Evolutionary conservation across 2,329 filamentous ascomycete species (phyloP), one percentile per base, ranked within the genome.

Genomic region (Fusarium staphyleae): DNA sequence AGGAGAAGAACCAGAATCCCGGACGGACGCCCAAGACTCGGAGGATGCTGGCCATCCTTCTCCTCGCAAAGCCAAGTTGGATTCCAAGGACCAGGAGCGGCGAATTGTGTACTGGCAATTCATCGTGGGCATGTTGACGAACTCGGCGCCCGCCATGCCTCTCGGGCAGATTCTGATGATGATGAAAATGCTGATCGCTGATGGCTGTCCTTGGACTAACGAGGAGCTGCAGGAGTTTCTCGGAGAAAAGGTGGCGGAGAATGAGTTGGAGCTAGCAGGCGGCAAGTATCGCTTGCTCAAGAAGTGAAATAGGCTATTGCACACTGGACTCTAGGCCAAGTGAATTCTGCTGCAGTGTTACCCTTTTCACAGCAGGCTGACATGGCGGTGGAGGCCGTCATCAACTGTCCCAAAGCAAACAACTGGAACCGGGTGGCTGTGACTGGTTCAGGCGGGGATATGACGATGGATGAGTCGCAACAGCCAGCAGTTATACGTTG

Each of bases 61-160:
- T 16, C 78, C 78, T 18, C 81, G 78, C 5, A 81, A 86, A 62
- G 74, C 78, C 44, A 80, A 77, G 55, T 75, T 89, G 26, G 82
- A 88, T 16, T 81, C 85, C 60, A 88, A 90, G 70, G 84, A 87
- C 68, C 78, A 81, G 63, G 82, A 83, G 64, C 78, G 79, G 52
- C 78, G 80, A 28, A 74, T 76, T 35, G 82, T 96, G 32, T 96
- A 97, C 74, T 91, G 90, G 85, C 89, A 93, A 67, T 98, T 96
- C 71, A 92, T 99, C 52, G 80, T 92, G 50, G 91, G 91, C 44
- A 98, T 99, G 95, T 77, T 99, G 74, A 97, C 91, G 57, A 97
- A 97, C 72, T 89, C 91, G 65, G 88, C 88, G 14, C 85, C 82
- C 14, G 75, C 88, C 22, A 95, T 97, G 90, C 87, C 90, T 43